Conservation (phyloP, 2,329 filamentous ascomycete genomes). For the Exutisphaerella laricina region DNA sequence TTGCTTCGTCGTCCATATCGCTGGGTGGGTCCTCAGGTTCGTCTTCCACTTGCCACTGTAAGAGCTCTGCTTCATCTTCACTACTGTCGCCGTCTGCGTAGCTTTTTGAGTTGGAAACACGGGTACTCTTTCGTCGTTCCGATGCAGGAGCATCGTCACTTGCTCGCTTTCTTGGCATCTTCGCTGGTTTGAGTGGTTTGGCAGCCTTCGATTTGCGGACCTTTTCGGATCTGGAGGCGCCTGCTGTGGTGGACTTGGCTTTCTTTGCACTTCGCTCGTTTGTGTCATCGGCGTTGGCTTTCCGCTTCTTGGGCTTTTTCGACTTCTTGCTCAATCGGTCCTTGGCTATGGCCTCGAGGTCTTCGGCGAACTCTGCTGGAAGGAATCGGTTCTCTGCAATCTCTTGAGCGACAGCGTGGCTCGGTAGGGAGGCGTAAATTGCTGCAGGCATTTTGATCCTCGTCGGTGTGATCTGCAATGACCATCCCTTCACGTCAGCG, state of each 20-base stretch:
- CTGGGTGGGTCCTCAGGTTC: too few species aligned
- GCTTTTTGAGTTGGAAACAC: conserved; percentile 37
- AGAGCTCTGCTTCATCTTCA: conserved; percentile 37
- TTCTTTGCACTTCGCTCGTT: conserved; percentile 28
- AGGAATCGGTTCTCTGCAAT: conserved; percentile 84
- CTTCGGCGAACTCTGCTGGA: conserved; percentile 66
- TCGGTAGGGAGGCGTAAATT: conserved; percentile 69
- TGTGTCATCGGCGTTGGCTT: conserved; percentile 22
- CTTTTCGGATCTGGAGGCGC: conserved; percentile 24
- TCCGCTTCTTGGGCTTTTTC: conserved; percentile 51
- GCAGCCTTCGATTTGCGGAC: conserved; percentile 33
- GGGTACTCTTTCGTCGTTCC: conserved; percentile 41
- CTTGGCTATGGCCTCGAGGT: conserved; percentile 71
- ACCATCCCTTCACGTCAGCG: conserved; percentile 81
- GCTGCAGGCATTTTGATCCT: conserved; percentile 73
- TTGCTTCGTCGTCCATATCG: conserved; percentile 23
- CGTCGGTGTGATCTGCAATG: conserved; percentile 72
- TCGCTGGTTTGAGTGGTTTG: conserved; percentile 33
- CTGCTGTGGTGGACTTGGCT: conserved; percentile 19
- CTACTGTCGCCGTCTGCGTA: conserved; percentile 43
- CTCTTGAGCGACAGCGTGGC: conserved; percentile 71
- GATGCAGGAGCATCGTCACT: conserved; percentile 35
- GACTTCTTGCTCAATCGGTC: conserved; percentile 43
- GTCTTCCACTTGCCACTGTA: conserved; percentile 27
- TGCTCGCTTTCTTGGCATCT: conserved; percentile 37